These are phyloP conservation scores for Pseudoneurospora amorphoporcata DNA, from an alignment of 495 filamentous ascomycete genomes.

Conservation along the genomic window DNA sequence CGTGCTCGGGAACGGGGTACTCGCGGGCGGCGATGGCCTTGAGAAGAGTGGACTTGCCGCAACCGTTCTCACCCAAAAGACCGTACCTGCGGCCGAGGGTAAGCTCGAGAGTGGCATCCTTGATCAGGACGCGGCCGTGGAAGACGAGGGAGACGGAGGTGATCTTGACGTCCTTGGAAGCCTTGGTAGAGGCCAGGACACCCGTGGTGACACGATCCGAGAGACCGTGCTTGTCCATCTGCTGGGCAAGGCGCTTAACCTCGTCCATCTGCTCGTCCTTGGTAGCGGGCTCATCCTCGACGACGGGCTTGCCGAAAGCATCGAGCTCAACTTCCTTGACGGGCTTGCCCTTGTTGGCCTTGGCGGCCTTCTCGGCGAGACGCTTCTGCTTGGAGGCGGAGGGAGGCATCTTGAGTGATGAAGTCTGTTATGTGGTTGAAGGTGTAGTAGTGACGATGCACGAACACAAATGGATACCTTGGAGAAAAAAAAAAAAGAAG, in stretches of 20 bases:
- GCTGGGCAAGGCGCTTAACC: slow-evolving; percentile 59
- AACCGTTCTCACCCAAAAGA: slow-evolving; percentile 95
- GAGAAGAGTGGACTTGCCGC: slow-evolving; percentile 92
- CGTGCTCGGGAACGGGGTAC: slow-evolving; percentile 89
- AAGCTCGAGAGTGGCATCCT: slow-evolving; percentile 84
- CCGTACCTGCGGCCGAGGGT: slow-evolving; percentile 91
- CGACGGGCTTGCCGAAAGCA: slow-evolving; percentile 47
- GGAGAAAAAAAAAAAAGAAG: not conserved
- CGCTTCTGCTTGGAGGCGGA: slow-evolving; percentile 97
- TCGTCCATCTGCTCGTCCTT: slow-evolving; percentile 61
- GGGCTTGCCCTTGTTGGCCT: slow-evolving; percentile 63
- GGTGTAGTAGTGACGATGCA: not conserved
- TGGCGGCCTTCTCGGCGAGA: slow-evolving; percentile 85
- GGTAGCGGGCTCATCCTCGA: slow-evolving; percentile 58
- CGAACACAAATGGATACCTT: not conserved
- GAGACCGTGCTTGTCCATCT: slow-evolving; percentile 92
- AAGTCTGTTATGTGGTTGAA: not conserved
- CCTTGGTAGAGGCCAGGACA: slow-evolving; percentile 74
- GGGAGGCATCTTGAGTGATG: slow-evolving; percentile 55
- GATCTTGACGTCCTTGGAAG: slow-evolving; percentile 92
- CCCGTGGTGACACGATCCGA: slow-evolving; percentile 98
- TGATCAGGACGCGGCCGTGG: slow-evolving; percentile 93
- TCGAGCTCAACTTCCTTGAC: slow-evolving; percentile 59
- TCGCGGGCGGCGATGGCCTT: slow-evolving; percentile 92
- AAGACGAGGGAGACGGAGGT: slow-evolving; percentile 89